Conservation (phyloP, 768 basidiomycete genomes). For the Tricholoma furcatifolium region DNA sequence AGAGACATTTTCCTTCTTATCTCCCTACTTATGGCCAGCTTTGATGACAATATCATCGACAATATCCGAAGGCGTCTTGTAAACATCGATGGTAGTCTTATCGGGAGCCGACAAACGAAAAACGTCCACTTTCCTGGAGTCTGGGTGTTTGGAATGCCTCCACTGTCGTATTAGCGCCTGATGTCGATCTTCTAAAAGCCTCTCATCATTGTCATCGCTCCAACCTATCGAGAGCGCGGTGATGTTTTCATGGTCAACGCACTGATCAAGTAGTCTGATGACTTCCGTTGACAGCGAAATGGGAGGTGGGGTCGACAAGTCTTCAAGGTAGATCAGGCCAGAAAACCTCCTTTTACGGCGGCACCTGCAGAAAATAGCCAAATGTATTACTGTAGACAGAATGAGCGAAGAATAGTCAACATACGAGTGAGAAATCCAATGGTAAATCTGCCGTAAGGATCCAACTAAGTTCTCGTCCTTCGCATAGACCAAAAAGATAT, state of each 20-base stretch:
- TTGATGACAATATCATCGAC: too few species aligned
- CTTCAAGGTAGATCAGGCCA: constrained; percentile 7
- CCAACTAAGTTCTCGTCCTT: neutral
- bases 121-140: neutral
- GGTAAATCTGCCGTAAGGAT: neutral
- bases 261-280: neutral
- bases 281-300: neutral
- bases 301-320: neutral
- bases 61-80: too few species aligned
- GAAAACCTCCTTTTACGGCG: neutral
- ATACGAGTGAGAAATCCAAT: neutral
- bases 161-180: neutral
- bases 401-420: neutral
- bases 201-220: neutral
- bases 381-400: neutral
- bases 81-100: too few species aligned
- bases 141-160: neutral
- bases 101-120: too few species aligned
- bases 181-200: neutral
- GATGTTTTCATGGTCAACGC: neutral
- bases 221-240: neutral
- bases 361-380: neutral
- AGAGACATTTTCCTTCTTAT: too few species aligned
- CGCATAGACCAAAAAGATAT: neutral
- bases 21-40: too few species aligned